phyloP scores from a whole-genome alignment of 352 stramenopile species.

The Elongisporangium prolatum region DNA sequence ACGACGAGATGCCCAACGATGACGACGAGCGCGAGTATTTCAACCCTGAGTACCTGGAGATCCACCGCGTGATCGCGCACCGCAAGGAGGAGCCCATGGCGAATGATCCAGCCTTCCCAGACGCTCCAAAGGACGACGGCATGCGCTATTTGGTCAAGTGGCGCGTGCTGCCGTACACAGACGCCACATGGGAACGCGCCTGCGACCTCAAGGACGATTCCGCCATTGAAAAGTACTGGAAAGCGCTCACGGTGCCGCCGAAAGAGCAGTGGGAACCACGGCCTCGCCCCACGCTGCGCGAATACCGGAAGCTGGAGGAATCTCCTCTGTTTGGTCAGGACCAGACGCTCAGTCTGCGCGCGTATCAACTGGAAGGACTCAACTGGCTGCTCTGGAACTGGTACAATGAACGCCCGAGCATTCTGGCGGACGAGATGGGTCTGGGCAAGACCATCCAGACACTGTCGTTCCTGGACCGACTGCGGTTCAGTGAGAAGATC shows the following conservation, averaged over 20 bases:
- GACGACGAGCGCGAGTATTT: slow-evolving; percentile 79
- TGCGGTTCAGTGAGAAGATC: slow-evolving; percentile 89
- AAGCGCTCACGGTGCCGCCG: slow-evolving; percentile 47
- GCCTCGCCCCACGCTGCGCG: slow-evolving; percentile 65
- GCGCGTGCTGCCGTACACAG: slow-evolving; percentile 80
- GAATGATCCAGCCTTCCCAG: slow-evolving; percentile 41
- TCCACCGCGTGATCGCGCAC: slow-evolving; percentile 83
- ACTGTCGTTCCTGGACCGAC: slow-evolving; percentile 91
- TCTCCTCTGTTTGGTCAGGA: slow-evolving; percentile 75
- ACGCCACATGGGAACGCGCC: slow-evolving; percentile 85
- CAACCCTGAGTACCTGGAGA: slow-evolving; percentile 88
- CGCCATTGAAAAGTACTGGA: slow-evolving; percentile 72
- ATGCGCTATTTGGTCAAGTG: slow-evolving; percentile 86
- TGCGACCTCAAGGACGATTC: slow-evolving; percentile 85
- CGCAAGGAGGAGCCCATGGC: slow-evolving; percentile 58
- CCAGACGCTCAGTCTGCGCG: slow-evolving; percentile 61
- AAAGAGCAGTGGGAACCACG: slow-evolving; percentile 52
- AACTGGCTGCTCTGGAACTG: slow-evolving; percentile 91
- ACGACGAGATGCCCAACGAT: slow-evolving; percentile 27
- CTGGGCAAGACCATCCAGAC: slow-evolving; percentile 93
- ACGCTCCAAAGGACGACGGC: slow-evolving; percentile 81
- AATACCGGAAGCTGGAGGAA: slow-evolving; percentile 84
- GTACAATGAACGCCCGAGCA: slow-evolving; percentile 86
- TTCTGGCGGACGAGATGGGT: slow-evolving; percentile 89
- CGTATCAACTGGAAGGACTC: slow-evolving; percentile 84